These are phyloP conservation scores for Paecilomyces formosus DNA, from an alignment of 2,329 filamentous ascomycete species.

Conservation along the genomic window DNA sequence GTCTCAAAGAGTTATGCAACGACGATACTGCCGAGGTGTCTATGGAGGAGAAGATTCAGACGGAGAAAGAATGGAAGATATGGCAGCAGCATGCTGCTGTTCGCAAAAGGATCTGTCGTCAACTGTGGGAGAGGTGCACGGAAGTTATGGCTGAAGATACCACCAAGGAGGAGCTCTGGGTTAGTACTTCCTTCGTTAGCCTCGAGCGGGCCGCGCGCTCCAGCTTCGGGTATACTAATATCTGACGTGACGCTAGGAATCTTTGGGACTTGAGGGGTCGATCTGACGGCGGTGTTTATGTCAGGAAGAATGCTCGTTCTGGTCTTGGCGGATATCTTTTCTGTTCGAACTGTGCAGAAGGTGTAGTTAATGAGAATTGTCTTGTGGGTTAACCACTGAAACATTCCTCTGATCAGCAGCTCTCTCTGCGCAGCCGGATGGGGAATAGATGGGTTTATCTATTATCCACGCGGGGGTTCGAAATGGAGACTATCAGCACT, in stretches of 20 bases:
- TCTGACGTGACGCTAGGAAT: slow-evolving; percentile 17
- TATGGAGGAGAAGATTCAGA: slow-evolving; percentile 39
- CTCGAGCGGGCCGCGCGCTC: slow-evolving; percentile 1
- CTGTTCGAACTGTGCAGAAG: neutral
- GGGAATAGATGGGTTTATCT: neutral
- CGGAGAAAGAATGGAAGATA: slow-evolving; percentile 40
- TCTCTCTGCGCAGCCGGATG: neutral
- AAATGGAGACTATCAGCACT: neutral
- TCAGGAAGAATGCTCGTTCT: slow-evolving; percentile 5
- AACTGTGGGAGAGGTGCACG: slow-evolving; percentile 45
- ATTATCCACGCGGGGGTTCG: neutral
- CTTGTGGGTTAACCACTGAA: neutral
- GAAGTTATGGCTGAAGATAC: slow-evolving; percentile 42
- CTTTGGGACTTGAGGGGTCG: slow-evolving; percentile 29
- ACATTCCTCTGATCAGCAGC: neutral
- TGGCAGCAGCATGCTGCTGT: slow-evolving; percentile 33
- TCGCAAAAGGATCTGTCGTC: slow-evolving; percentile 43
- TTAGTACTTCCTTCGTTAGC: slow-evolving; percentile 9
- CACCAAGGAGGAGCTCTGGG: slow-evolving; percentile 44
- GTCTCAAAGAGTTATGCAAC: slow-evolving; percentile 34
- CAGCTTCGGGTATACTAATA: slow-evolving; percentile 5
- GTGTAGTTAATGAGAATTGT: neutral
- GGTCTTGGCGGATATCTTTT: neutral
- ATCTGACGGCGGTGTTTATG: slow-evolving; percentile 11
- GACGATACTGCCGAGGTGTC: slow-evolving; percentile 35